phyloP scores from a whole-genome alignment of 192 early-diverging fungal genomes.

The Coemansia sp. region DNA sequence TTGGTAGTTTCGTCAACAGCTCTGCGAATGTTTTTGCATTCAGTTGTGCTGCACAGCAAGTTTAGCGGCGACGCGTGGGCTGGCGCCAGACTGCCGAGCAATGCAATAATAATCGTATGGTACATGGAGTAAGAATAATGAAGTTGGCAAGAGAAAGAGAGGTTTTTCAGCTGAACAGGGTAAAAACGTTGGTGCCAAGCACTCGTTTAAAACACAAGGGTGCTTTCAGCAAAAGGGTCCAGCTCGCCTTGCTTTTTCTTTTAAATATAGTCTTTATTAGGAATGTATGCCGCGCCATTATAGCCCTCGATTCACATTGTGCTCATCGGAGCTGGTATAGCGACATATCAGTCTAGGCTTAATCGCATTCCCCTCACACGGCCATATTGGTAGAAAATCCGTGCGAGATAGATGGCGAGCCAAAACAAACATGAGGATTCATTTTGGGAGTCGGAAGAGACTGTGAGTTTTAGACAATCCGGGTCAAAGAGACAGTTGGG shows the following conservation, averaged over 20 bases:
- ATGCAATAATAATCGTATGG: neutral
- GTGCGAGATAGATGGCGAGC: conserved; percentile 6
- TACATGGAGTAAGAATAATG: neutral
- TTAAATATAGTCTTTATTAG: neutral
- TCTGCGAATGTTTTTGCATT: neutral
- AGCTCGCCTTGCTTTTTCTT: neutral
- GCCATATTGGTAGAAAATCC: neutral
- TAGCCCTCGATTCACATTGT: conserved; percentile 2
- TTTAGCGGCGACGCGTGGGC: neutral
- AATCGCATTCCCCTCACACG: conserved; percentile 5
- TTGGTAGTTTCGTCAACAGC: neutral
- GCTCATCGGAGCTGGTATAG: conserved; percentile 5
- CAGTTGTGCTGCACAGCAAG: neutral
- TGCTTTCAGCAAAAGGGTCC: too few species aligned
- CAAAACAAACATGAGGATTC: conserved; percentile 3
- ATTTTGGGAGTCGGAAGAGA: neutral
- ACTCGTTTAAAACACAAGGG: too few species aligned
- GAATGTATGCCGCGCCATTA: conserved; percentile 1
- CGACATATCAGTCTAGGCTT: conserved; percentile 1
- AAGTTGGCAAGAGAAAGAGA: neutral
- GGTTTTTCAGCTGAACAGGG: too few species aligned
- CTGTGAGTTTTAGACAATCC: neutral
- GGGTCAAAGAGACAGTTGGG: neutral
- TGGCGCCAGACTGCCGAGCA: neutral
- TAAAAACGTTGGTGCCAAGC: too few species aligned